Conservation (phyloP, 768 basidiomycete species). For the Tylopilus felleus region DNA sequence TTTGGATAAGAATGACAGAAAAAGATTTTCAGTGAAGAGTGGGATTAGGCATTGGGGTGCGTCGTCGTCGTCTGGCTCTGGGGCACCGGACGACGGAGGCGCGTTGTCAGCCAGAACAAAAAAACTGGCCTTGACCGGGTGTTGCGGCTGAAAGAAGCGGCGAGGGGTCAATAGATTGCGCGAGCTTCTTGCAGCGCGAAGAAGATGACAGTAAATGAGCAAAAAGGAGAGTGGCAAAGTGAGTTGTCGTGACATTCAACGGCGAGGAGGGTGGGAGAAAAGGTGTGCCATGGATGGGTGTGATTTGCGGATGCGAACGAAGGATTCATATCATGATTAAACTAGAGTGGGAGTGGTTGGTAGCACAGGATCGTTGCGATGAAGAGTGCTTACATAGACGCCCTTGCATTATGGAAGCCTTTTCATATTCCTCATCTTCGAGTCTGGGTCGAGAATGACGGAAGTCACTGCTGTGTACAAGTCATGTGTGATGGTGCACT, state of each 20-base stretch:
- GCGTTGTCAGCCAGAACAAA: slow-evolving; percentile 76
- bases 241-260: slow-evolving; percentile 57
- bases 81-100: slow-evolving; percentile 32
- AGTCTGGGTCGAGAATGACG: too few relatives aligned
- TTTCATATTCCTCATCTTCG: too few relatives aligned
- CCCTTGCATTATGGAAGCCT: too few relatives aligned
- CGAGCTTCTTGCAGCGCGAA: slow-evolving; percentile 57
- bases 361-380: too few relatives aligned
- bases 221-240: slow-evolving; percentile 76
- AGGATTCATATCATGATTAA: too few relatives aligned
- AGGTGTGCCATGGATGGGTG: too few relatives aligned
- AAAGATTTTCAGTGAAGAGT: slow-evolving; percentile 86
- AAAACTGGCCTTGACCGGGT: slow-evolving; percentile 43
- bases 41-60: slow-evolving; percentile 73
- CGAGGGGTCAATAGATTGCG: slow-evolving; percentile 61
- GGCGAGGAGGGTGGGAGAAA: slow-evolving; percentile 60
- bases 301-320: too few relatives aligned
- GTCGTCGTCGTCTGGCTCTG: slow-evolving; percentile 54
- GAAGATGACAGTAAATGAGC: slow-evolving; percentile 73
- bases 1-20: slow-evolving; percentile 78
- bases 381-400: too few relatives aligned
- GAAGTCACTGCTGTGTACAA: too few relatives aligned
- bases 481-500: too few relatives aligned
- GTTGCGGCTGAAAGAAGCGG: slow-evolving; percentile 30
- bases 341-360: too few relatives aligned